Evolutionary conservation across 768 basidiomycete genomes (phyloP).

Genomic region (Kwoniella bestiolae): DNA sequence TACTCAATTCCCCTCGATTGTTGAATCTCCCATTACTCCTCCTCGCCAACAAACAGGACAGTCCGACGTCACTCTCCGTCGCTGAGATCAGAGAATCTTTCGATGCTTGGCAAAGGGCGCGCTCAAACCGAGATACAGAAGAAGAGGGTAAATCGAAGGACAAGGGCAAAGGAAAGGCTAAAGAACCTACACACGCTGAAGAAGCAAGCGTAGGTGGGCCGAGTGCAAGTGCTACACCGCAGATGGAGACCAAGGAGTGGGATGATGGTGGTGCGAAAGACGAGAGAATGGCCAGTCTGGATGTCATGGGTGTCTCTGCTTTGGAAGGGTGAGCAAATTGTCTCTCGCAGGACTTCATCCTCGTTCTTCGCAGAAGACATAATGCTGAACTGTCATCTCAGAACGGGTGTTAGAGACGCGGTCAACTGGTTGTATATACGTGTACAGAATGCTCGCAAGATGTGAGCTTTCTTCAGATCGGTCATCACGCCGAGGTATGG

Average conservation of each 20-base stretch:
- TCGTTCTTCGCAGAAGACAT: neutral
- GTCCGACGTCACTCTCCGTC: slow-evolving; percentile 75
- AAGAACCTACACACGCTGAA: slow-evolving; percentile 57
- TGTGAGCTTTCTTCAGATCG: slow-evolving; percentile 39
- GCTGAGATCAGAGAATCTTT: slow-evolving; percentile 80
- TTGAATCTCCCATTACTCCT: slow-evolving; percentile 87
- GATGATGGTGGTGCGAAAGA: slow-evolving; percentile 50
- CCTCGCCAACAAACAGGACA: slow-evolving; percentile 95
- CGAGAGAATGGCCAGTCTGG: slow-evolving; percentile 69
- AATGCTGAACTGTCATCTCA: slow-evolving; percentile 49
- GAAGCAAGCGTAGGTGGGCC: slow-evolving; percentile 58
- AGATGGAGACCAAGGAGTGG: slow-evolving; percentile 13
- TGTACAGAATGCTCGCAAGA: slow-evolving; percentile 80
- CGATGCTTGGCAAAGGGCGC: slow-evolving; percentile 57
- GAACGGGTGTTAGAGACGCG: slow-evolving; percentile 84
- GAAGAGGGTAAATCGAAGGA: slow-evolving; percentile 61
- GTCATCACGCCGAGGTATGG: too few species aligned
- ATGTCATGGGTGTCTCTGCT: slow-evolving; percentile 88
- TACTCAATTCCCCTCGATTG: slow-evolving; percentile 85
- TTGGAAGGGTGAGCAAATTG: slow-evolving; percentile 73
- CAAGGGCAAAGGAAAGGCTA: slow-evolving; percentile 55
- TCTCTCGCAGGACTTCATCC: neutral
- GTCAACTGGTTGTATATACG: slow-evolving; percentile 94
- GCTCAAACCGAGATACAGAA: slow-evolving; percentile 54
- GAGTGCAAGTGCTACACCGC: slow-evolving; percentile 2